These are phyloP conservation scores for Penicillium sp. DNA, from an alignment of 2,329 filamentous ascomycete genomes.

Conservation along the genomic window DNA sequence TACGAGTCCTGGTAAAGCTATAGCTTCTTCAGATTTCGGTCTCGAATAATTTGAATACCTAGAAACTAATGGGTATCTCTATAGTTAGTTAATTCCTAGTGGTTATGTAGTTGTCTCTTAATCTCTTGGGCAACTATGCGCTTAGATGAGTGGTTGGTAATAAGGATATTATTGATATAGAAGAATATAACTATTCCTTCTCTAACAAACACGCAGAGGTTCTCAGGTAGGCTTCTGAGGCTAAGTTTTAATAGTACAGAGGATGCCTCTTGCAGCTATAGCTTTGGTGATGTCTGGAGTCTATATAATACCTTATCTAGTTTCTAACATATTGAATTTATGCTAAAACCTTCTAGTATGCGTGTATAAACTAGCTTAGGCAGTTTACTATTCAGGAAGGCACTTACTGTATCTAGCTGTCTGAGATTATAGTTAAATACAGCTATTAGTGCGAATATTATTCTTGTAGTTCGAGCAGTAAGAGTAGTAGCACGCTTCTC, in stretches of 20 bases:
- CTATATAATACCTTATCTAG: constrained; percentile 2
- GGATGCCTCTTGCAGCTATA: constrained; percentile 6
- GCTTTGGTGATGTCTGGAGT: too few species aligned
- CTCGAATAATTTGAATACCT: constrained; percentile 3
- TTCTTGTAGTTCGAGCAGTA: background rate
- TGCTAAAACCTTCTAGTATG: too few species aligned
- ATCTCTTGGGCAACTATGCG: too few species aligned
- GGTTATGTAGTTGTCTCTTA: too few species aligned
- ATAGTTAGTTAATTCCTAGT: constrained; percentile 2
- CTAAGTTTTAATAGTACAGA: background rate
- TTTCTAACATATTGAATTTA: too few species aligned
- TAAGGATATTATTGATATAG: constrained; percentile 7
- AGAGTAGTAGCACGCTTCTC: constrained; percentile 3
- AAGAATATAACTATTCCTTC: constrained; percentile 4
- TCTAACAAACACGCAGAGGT: constrained; percentile 1
- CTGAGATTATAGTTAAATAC: too few species aligned
- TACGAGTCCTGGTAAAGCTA: constrained; percentile 6
- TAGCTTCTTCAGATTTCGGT: background rate
- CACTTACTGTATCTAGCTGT: too few species aligned
- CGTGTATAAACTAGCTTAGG: too few species aligned
- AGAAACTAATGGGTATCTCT: constrained; percentile 9
- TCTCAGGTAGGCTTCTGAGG: background rate
- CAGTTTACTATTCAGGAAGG: too few species aligned
- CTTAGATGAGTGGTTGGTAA: too few species aligned
- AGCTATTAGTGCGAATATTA: constrained; percentile 6